A percentile compares a stretch with the other conserved stretches of the same genome.
Conservation (phyloP, 2,329 filamentous ascomycete genomes). For the Exophiala spinifera region DNA sequence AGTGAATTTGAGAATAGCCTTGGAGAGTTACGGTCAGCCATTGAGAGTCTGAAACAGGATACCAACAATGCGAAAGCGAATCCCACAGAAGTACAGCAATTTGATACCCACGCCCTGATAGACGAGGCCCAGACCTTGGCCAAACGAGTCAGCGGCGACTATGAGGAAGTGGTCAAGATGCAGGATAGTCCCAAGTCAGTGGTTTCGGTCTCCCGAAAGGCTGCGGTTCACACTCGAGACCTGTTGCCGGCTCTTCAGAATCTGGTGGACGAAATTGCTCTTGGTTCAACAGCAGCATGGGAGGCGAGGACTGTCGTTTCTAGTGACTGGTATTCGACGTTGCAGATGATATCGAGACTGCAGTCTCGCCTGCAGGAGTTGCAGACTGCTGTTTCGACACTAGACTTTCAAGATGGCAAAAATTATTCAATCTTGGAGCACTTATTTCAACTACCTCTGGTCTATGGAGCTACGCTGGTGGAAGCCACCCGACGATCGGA, state of each 20-base stretch:
- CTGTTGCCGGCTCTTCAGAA: conserved; percentile 60
- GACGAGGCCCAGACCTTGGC: conserved; percentile 77
- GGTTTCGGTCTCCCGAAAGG: conserved; percentile 61
- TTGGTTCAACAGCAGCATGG: conserved; percentile 59
- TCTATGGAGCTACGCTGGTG: conserved; percentile 84
- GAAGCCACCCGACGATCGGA: conserved; percentile 83
- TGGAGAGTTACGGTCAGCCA: conserved; percentile 11
- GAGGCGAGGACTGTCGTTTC: conserved; percentile 59
- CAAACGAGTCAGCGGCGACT: conserved; percentile 83
- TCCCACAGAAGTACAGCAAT: conserved; percentile 19
- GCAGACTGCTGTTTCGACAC: conserved; percentile 66
- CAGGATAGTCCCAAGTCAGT: conserved; percentile 63
- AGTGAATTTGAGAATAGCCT: conserved; percentile 22
- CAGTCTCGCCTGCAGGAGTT: conserved; percentile 71
- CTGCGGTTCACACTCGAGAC: conserved; percentile 61
- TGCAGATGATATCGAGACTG: conserved; percentile 78
- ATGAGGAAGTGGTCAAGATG: conserved; percentile 70
- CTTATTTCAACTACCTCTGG: conserved; percentile 77
- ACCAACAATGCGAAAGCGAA: conserved; percentile 11
- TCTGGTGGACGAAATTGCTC: conserved; percentile 55
- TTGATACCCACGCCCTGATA: conserved; percentile 23
- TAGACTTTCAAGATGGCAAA: conserved; percentile 72
- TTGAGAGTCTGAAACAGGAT: conserved; percentile 23
- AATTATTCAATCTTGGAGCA: conserved; percentile 77
- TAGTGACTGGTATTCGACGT: conserved; percentile 64